Percentiles rank a stretch among this genome's conserved stretches.
These are phyloP conservation scores for Cicer bijugum DNA, from an alignment of 306 rosid genomes.

Conservation along the genomic window DNA sequence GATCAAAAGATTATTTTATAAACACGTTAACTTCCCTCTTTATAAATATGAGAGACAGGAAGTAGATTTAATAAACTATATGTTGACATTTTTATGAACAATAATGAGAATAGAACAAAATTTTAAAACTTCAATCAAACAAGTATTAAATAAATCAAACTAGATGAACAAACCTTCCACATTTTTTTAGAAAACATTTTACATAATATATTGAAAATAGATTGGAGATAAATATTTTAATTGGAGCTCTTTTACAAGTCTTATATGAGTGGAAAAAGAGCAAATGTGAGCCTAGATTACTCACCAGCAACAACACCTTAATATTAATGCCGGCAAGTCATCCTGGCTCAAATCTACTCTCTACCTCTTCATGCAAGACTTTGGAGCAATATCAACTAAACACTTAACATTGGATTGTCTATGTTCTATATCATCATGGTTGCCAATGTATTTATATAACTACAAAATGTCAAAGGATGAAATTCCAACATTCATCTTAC, in stretches of 20 bases:
- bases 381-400: slow-evolving; percentile 4
- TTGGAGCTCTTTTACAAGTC: slow-evolving; percentile 26
- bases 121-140: too few species aligned
- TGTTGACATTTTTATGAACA: too few species aligned
- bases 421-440: background rate
- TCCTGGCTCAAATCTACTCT: slow-evolving; percentile 61
- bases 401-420: background rate
- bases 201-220: background rate
- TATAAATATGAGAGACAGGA: too few species aligned
- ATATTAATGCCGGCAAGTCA: slow-evolving; percentile 56
- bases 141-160: too few species aligned
- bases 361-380: slow-evolving; percentile 47
- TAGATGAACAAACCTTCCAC: background rate
- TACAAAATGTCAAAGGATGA: slow-evolving; percentile 41
- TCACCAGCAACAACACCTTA: slow-evolving; percentile 44
- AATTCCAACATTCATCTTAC: slow-evolving; percentile 5
- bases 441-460: slow-evolving; percentile 47
- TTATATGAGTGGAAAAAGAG: slow-evolving; percentile 49
- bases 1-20: too few species aligned
- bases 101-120: too few species aligned
- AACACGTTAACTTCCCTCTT: too few species aligned
- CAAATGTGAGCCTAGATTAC: slow-evolving; percentile 43
- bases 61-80: too few species aligned
- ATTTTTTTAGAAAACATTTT: background rate
- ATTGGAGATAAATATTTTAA: background rate